Percentiles rank a stretch among this genome's conserved stretches.
phyloP scores from a whole-genome alignment of 805 yeast species.

The Zygosaccharomyces pseudorouxii region DNA sequence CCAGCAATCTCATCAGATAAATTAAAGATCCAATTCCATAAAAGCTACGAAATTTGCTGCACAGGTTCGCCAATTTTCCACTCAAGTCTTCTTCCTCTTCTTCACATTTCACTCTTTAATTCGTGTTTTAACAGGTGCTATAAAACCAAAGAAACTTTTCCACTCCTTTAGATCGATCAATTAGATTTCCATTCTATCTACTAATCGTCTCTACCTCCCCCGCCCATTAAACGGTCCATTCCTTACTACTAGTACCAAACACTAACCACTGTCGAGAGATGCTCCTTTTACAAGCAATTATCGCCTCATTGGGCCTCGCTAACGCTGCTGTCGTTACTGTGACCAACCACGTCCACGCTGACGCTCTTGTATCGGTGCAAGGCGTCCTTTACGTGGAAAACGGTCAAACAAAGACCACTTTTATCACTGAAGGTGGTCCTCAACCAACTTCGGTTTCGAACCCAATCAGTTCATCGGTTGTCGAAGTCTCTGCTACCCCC shows the following conservation, averaged over 20 bases:
- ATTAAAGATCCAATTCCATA: neutral
- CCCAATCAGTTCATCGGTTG: slow-evolving; percentile 41
- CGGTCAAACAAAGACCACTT: slow-evolving; percentile 26
- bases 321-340: slow-evolving; percentile 30
- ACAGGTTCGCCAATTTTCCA: no score
- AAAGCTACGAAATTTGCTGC: neutral
- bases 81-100: no score
- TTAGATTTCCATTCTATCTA: neutral
- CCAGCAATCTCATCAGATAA: slow-evolving; percentile 1
- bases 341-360: slow-evolving; percentile 28
- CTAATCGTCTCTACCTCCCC: neutral
- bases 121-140: neutral
- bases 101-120: neutral
- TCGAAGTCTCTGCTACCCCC: slow-evolving; percentile 34
- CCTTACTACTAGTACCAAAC: neutral
- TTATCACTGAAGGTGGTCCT: slow-evolving; percentile 16
- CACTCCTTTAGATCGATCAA: slow-evolving; percentile 2
- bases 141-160: slow-evolving; percentile 4
- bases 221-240: slow-evolving; percentile 2
- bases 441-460: slow-evolving; percentile 14
- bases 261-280: neutral
- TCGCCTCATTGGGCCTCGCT: slow-evolving; percentile 9
- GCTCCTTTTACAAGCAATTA: slow-evolving; percentile 2
- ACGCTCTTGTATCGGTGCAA: slow-evolving; percentile 25
- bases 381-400: slow-evolving; percentile 26